phyloP scores from a whole-genome alignment of 1,284 basidiomycete species.

The Hypsizygus ulmarius region DNA sequence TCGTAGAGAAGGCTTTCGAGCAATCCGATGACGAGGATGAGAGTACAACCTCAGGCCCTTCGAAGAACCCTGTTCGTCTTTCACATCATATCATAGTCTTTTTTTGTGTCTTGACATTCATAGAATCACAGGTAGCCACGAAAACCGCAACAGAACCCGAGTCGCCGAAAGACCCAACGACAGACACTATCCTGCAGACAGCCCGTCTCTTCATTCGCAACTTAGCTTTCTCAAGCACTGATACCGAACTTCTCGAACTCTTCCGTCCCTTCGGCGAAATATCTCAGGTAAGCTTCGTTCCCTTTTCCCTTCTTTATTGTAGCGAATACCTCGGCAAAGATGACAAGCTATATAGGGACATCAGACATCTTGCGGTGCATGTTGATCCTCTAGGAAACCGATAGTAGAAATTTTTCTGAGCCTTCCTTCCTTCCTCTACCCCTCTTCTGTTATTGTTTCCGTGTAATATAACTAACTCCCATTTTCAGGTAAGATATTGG shows the following conservation, averaged over 20 bases:
- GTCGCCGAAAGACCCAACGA: constrained; percentile 43
- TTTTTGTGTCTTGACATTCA: neutral
- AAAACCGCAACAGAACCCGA: constrained; percentile 17
- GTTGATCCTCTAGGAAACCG: constrained; percentile 58
- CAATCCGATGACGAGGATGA: constrained; percentile 57
- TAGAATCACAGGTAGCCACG: neutral
- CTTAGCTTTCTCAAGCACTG: constrained; percentile 80
- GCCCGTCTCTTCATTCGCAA: constrained; percentile 91
- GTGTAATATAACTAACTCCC: constrained; percentile 11
- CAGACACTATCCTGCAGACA: constrained; percentile 72
- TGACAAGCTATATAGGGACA: constrained; percentile 61
- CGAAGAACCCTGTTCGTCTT: constrained; percentile 12
- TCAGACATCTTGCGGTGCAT: constrained; percentile 48
- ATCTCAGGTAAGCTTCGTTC: constrained; percentile 56
- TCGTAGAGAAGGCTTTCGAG: constrained; percentile 50
- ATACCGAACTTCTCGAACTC: constrained; percentile 67
- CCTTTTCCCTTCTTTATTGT: constrained; percentile 1
- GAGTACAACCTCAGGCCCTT: neutral
- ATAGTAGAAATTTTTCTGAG: constrained; percentile 53
- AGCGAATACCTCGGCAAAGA: constrained; percentile 26
- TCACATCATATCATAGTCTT: neutral
- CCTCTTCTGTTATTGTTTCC: neutral
- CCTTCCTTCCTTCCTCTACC: constrained; percentile 12
- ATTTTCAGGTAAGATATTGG: constrained; percentile 11
- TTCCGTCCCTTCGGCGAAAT: constrained; percentile 75